Base-by-base conservation (phyloP, 2,329 filamentous ascomycete genomes). In the Helotiales sp. region DNA sequence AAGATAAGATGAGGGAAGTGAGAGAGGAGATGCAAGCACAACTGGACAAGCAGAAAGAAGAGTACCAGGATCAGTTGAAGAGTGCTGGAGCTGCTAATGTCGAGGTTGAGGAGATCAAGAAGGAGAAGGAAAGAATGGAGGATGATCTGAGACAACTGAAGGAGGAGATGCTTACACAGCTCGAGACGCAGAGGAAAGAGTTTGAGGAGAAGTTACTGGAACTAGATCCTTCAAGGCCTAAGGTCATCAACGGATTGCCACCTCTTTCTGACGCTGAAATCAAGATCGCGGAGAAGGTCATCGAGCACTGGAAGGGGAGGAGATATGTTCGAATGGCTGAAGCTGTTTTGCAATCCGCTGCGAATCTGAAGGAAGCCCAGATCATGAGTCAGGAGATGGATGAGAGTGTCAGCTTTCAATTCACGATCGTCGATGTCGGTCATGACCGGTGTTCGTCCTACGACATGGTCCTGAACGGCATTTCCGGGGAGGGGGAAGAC, bases 351-450 rank as follows among this genome's bases (percentile, higher is more conserved):
- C 92, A 96, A 70, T 88, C 96, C 71, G 93, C 93, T 2, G 86
- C 90, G 7, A 84, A 87, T 27, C 75, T 99, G 58, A 99, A 99
- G 72, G 95, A 99, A 74, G 95, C 95, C 1, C 95, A 99, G 70
- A 88, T 99, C 60, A 95, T 99, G 91, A 96, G 93, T 76, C 93
- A 96, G 67, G 91, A 96, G 68, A 89, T 99, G 77, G 90, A 95
- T 66, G 95, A 97, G 72, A 86, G 86, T 63, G 90, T 97, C 8
- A 88, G 93, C 19, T 98, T 99, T 72, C 95, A 99, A 72, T 99
- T 98, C 71, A 89, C 91, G 12, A 87, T 97, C 55, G 86, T 98
- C 30, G 93, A 97, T 67, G 79, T 89, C 62, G 95, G 95, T 1
- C 93, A 99, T 69, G 87, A 86, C 22, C 82, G 96, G 64, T 93